Evolutionary conservation across 2,329 filamentous ascomycete genomes (phyloP), one percentile per base, ranked within the genome.

Genomic region (Fusarium brevicatenulatum): DNA sequence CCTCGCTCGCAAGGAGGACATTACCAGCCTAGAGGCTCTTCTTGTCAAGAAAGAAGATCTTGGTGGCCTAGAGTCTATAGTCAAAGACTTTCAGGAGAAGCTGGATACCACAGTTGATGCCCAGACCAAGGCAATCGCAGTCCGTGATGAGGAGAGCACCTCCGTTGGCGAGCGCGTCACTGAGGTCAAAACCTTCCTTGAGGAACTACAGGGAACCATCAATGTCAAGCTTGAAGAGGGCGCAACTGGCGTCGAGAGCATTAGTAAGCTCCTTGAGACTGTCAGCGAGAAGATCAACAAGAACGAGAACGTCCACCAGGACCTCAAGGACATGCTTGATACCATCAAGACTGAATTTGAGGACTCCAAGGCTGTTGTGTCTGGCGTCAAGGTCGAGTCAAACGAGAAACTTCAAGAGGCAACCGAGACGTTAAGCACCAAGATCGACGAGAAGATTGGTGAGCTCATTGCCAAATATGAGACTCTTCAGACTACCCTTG

Each of bases 401-500:
- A 93, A 97, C 70, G 92, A 95, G 77, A 95, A 94, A 79, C 90
- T 92, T 36, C 87, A 90, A 72, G 83, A 88, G 66, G 86, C 87
- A 0, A 87, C 87, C 25, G 87, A 90, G 13, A 83, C 79, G 9
- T 82, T 92, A 13, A 83, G 85, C 47, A 80, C 81, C 66, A 91
- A 90, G 79, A 83, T 92, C 49, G 90, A 91, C 40, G 89, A 91
- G 76, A 90, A 89, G 76, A 87, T 98, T 75, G 89, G 89, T 66
- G 93, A 95, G 72, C 86, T 99, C 30, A 90, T 97, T 80, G 86
- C 88, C 74, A 98, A 97, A 80, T 97, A 97, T 78, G 95, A 98
- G 62, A 94, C 96, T 68, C 91, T 95, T 71, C 93, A 97, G 78
- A 84, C 88, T 25, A 85, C 90, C 12, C 88, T 94, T 36, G 93